Evolutionary conservation across 768 basidiomycete species (phyloP).

Genomic region (Kwoniella sp.): DNA sequence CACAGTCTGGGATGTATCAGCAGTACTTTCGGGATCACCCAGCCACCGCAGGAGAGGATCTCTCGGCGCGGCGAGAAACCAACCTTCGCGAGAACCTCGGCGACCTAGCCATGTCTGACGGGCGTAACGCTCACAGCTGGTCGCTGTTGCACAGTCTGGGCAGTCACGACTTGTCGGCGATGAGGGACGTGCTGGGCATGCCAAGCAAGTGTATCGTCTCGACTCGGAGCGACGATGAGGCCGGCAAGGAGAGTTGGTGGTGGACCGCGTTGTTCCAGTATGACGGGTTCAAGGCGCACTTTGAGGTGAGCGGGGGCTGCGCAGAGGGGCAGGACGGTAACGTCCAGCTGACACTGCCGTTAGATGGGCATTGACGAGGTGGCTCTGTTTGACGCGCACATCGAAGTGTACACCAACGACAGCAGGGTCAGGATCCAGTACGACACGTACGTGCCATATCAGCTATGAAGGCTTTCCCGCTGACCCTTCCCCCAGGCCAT

Average conservation of each 20-base stretch:
- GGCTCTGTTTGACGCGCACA: constrained; percentile 42
- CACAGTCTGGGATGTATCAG: constrained; percentile 30
- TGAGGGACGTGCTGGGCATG: constrained; percentile 40
- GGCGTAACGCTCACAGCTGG: constrained; percentile 21
- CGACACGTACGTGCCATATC: constrained; percentile 22
- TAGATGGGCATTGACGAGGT: constrained; percentile 42
- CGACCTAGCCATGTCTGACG: background rate
- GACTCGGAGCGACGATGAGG: constrained; percentile 5
- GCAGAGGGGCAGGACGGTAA: no score
- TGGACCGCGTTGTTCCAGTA: constrained; percentile 30
- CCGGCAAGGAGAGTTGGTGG: constrained; percentile 13
- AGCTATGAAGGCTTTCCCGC: background rate
- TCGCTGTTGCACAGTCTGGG: constrained; percentile 29
- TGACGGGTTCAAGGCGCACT: constrained; percentile 36
- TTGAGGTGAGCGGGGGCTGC: constrained; percentile 33
- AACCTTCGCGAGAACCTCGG: constrained; percentile 26
- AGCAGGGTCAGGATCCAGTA: constrained; percentile 35
- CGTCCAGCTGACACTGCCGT: background rate
- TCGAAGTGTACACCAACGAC: constrained; percentile 43
- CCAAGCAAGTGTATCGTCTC: constrained; percentile 23
- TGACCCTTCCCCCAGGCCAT: constrained; percentile 21
- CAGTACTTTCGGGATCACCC: constrained; percentile 31
- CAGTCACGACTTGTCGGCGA: constrained; percentile 38
- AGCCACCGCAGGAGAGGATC: constrained; percentile 1
- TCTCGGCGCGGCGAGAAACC: background rate